phyloP scores from a whole-genome alignment of 106 monocot genomes.

The Amphibolis antarctica region DNA sequence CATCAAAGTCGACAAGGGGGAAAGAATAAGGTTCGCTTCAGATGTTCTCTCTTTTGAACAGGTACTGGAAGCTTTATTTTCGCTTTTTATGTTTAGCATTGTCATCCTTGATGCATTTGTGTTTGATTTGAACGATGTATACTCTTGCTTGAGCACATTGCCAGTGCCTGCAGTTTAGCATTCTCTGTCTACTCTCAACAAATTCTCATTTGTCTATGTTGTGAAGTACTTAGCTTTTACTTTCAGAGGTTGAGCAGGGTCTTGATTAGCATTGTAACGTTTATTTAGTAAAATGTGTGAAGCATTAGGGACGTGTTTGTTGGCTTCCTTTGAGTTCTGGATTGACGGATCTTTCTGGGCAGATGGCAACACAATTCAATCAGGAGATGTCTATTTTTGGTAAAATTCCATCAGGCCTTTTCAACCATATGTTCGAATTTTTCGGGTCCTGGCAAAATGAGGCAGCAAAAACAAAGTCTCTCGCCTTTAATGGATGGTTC shows the following conservation, averaged over 20 bases:
- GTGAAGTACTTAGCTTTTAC: too few species aligned
- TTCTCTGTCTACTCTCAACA: too few species aligned
- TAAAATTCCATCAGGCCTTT: slow-evolving; percentile 79
- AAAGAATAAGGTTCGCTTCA: slow-evolving; percentile 56
- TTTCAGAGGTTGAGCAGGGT: too few species aligned
- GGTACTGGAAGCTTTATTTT: slow-evolving; percentile 7
- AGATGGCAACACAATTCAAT: slow-evolving; percentile 97
- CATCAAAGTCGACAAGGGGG: slow-evolving; percentile 60
- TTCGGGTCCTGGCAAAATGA: slow-evolving; percentile 81
- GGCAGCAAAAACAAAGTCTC: slow-evolving; percentile 65
- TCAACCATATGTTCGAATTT: slow-evolving; percentile 85
- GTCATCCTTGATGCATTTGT: background rate
- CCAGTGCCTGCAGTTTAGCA: too few species aligned
- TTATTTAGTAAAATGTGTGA: too few species aligned
- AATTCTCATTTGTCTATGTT: too few species aligned
- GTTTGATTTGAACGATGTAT: too few species aligned
- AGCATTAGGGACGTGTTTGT: too few species aligned
- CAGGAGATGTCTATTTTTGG: slow-evolving; percentile 67
- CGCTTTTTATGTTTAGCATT: background rate
- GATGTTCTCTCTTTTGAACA: slow-evolving; percentile 47
- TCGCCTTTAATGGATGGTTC: slow-evolving; percentile 91
- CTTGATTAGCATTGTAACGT: too few species aligned
- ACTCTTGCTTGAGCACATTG: too few species aligned
- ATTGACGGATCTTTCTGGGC: slow-evolving; percentile 2
- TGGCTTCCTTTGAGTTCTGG: too few species aligned